phyloP scores from a whole-genome alignment of 192 early-diverging fungal species.

The Thamnidium elegans region DNA sequence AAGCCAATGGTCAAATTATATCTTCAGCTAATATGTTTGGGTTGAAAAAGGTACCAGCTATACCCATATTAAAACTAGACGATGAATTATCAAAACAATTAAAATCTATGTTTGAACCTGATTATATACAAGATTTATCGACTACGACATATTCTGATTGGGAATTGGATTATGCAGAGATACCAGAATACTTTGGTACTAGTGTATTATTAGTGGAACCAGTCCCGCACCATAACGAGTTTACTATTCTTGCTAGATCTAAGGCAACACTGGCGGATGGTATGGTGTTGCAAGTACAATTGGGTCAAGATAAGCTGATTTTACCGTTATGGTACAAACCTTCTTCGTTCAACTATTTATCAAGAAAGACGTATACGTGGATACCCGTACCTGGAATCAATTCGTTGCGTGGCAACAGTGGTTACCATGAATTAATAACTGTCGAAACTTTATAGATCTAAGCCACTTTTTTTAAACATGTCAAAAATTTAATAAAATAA shows the following conservation, averaged over 20 bases:
- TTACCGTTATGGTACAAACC: slow-evolving; percentile 25
- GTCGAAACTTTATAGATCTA: too few relatives aligned
- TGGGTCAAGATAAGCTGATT: background rate
- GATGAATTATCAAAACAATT: background rate
- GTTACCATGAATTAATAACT: too few relatives aligned
- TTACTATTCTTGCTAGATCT: background rate
- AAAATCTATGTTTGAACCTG: background rate
- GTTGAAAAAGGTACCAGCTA: background rate
- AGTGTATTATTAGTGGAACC: background rate
- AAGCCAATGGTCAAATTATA: too few relatives aligned
- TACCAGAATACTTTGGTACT: slow-evolving; percentile 13
- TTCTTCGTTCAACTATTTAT: background rate
- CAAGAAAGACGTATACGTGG: background rate
- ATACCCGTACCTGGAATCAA: too few relatives aligned
- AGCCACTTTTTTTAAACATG: too few relatives aligned
- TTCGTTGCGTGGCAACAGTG: too few relatives aligned
- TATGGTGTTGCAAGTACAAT: background rate
- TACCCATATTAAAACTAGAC: background rate
- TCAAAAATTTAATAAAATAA: too few relatives aligned
- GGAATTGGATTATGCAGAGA: slow-evolving; percentile 2
- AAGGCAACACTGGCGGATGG: background rate
- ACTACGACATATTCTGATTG: background rate
- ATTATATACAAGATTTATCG: background rate
- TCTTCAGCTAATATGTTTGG: too few relatives aligned
- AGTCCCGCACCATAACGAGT: background rate